These are phyloP conservation scores for Scedosporium aurantiacum DNA, from an alignment of 2,329 filamentous ascomycete species.

Conservation along the genomic window DNA sequence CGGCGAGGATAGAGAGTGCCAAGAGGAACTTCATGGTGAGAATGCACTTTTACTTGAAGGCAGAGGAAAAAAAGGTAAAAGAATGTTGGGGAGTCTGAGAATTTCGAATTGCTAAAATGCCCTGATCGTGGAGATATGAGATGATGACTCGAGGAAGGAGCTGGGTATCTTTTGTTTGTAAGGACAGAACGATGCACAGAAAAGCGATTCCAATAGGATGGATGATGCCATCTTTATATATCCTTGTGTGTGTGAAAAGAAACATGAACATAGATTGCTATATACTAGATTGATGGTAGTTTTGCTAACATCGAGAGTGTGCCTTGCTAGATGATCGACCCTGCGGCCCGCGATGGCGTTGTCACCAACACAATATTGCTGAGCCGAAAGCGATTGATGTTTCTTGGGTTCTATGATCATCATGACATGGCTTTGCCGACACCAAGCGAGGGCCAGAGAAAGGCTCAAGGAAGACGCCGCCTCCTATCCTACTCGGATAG, in stretches of 20 bases:
- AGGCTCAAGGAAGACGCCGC: neutral
- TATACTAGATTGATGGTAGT: too few relatives aligned
- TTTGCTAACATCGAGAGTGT: too few relatives aligned
- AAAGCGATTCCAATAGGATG: neutral
- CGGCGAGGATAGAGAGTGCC: neutral
- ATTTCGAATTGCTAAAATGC: neutral
- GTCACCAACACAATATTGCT: neutral
- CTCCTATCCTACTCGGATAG: neutral
- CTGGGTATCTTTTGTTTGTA: neutral
- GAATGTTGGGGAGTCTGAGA: neutral
- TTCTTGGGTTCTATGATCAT: too few relatives aligned
- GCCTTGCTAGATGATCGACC: too few relatives aligned
- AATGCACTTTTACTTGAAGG: neutral
- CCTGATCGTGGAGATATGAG: neutral
- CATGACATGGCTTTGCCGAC: neutral
- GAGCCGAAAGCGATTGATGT: neutral
- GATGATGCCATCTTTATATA: neutral
- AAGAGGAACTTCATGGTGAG: constrained; percentile 1
- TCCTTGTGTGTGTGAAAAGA: neutral
- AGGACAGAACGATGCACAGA: neutral
- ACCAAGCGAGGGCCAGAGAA: neutral
- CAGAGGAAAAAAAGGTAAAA: neutral
- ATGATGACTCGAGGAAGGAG: neutral
- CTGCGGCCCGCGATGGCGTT: neutral
- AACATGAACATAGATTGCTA: too few relatives aligned